Base-by-base conservation (phyloP, 345 rosid species). In the Theobroma cacao region DNA sequence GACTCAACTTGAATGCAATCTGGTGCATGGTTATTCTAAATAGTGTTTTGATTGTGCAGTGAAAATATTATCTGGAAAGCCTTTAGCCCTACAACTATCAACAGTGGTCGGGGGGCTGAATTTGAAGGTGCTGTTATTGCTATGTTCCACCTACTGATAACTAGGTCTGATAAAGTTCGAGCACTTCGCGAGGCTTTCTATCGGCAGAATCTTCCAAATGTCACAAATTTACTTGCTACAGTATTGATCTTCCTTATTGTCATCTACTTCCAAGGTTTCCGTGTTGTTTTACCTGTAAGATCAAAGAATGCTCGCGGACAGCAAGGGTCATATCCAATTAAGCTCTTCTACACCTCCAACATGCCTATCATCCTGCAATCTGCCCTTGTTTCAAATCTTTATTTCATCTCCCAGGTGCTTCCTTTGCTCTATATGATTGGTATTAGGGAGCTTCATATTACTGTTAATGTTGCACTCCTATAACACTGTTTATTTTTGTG, bases 331-430 rank as follows among this genome's bases (percentile, higher is more conserved):
- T 91, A 91, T 84, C 96, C 93, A 9, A 91, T 91, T 72, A 91
- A 91, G 86, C 84, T 90, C 68, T 91, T 90, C 78, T 91, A 91
- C 86, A 91, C 95, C 76, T 91, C 93, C 17, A 91, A 90, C 88
- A 91, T 91, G 95, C 95, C 95, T 30, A 91, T 90, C 82, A 91
- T 91, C 84, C 85, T 90, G 55, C 95, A 91, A 53, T 91, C 95
- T 72, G 93, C 95, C 33, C 93, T 91, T 77, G 93, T 91, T 60
- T 77, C 95, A 41, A 90, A 89, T 82, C 88, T 90, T 34, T 91
- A 84, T 82, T 91, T 91, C 83, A 85, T 91, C 84, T 89, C 93
- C 67, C 95, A 91, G 90, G 94, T 89, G 78, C 61, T 43, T 72
- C 56, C 22, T 80, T 2, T 71, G 18, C 65, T 66, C n/a, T 0